Evolutionary conservation across 2,329 filamentous ascomycete species (phyloP).

Genomic region (Aureobasidium sp.): DNA sequence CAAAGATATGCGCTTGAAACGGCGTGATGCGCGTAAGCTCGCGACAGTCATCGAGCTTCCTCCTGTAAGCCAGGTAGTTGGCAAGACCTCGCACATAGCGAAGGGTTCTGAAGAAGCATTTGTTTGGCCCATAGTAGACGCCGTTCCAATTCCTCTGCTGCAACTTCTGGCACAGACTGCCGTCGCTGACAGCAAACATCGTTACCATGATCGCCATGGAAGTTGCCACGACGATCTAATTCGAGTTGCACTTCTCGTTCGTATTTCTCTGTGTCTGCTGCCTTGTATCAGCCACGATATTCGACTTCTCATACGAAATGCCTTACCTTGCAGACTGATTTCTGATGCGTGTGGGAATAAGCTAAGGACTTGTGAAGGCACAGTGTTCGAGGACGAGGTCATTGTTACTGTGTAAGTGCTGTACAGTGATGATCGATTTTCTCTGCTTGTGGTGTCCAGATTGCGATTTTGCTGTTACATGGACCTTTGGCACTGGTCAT

Average conservation of each 20-base stretch:
- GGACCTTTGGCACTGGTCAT: not conserved
- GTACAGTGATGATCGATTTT: not conserved
- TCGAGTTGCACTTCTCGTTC: slow-evolving; percentile 4
- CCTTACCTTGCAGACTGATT: not conserved
- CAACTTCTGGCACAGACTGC: slow-evolving; percentile 2
- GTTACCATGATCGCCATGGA: not conserved
- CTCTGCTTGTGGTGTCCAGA: not conserved
- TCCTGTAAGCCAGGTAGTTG: not conserved
- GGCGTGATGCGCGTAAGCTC: too few relatives aligned
- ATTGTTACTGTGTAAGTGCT: not conserved
- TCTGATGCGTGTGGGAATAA: slow-evolving; percentile 1
- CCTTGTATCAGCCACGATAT: not conserved
- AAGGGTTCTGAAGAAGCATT: not conserved
- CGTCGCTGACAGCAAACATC: slow-evolving; percentile 2
- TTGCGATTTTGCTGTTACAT: not conserved
- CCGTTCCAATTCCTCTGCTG: slow-evolving; percentile 5
- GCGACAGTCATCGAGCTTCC: not conserved
- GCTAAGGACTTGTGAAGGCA: not conserved
- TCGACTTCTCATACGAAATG: not conserved
- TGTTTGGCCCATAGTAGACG: slow-evolving; percentile 1
- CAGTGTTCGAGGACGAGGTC: not conserved
- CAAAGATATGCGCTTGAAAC: too few relatives aligned
- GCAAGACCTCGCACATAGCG: slow-evolving; percentile 2
- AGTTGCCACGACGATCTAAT: slow-evolving; percentile 3
- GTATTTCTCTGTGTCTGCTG: not conserved